Conservation (phyloP, 768 basidiomycete species). For the Candolleomyces eurysporus region DNA sequence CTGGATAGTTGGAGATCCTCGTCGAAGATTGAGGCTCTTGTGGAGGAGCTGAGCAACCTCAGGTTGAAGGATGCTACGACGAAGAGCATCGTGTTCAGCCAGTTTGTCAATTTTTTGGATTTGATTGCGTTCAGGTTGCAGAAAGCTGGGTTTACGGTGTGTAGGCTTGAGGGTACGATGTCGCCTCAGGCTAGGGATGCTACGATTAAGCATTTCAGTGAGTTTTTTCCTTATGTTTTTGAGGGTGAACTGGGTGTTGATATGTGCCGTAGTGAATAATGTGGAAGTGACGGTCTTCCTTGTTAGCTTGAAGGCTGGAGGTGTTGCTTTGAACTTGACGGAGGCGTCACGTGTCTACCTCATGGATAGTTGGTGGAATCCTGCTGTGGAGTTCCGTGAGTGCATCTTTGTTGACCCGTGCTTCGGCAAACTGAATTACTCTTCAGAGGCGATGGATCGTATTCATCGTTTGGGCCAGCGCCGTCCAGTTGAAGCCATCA, state of each 20-base stretch:
- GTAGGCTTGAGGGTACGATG: conserved; percentile 95
- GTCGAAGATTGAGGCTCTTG: conserved; percentile 94
- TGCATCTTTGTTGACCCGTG: conserved; percentile 10
- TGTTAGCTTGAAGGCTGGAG: conserved; percentile 93
- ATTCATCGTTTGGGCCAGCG: conserved; percentile 96
- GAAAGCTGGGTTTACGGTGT: conserved; percentile 89
- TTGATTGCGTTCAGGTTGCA: conserved; percentile 91
- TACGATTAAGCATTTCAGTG: conserved; percentile 93
- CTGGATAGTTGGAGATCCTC: conserved; percentile 90
- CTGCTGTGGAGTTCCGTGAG: conserved; percentile 89
- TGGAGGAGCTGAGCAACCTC: conserved; percentile 90
- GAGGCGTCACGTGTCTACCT: conserved; percentile 92
- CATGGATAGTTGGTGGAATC: conserved; percentile 99
- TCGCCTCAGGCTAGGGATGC: conserved; percentile 93
- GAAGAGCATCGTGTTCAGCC: conserved; percentile 96
- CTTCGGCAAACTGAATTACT: neutral
- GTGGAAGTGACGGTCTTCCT: conserved; percentile 97
- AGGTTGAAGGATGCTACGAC: conserved; percentile 83
- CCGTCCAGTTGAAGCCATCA: conserved; percentile 89
- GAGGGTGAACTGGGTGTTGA: neutral
- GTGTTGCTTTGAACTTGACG: conserved; percentile 86
- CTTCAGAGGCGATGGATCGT: conserved; percentile 91
- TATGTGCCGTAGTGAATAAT: conserved; percentile 66
- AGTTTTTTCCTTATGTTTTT: conserved; percentile 22
- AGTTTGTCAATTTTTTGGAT: conserved; percentile 92